A percentile compares a stretch with the other conserved stretches of the same genome.
These are phyloP conservation scores for Thelonectria olida DNA, from an alignment of 2,329 filamentous ascomycete genomes.

Conservation along the genomic window DNA sequence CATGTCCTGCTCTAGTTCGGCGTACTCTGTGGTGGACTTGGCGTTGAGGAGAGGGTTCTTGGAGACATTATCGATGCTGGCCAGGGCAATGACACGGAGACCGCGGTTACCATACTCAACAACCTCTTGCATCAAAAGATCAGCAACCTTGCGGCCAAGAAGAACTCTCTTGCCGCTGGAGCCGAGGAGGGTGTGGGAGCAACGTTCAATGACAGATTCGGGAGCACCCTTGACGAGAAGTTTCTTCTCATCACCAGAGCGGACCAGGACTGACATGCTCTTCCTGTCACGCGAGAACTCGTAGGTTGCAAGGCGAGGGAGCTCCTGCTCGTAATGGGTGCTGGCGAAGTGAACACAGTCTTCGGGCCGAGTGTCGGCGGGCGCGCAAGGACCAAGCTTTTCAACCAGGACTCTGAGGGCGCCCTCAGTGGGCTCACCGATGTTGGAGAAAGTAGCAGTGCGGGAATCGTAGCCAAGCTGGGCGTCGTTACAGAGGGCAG, in stretches of 20 bases:
- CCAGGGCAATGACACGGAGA: constrained; percentile 93
- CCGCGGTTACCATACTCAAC: constrained; percentile 91
- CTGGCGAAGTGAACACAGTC: constrained; percentile 84
- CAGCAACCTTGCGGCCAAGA: constrained; percentile 73
- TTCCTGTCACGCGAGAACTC: constrained; percentile 98
- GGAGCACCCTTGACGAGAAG: constrained; percentile 97
- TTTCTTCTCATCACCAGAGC: constrained; percentile 74
- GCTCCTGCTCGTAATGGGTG: constrained; percentile 81
- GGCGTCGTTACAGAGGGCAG: constrained; percentile 88
- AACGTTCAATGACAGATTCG: constrained; percentile 92
- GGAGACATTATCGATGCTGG: constrained; percentile 80
- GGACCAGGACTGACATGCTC: constrained; percentile 97
- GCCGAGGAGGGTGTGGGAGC: constrained; percentile 82
- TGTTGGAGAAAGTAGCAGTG: constrained; percentile 76
- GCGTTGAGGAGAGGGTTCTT: constrained; percentile 77
- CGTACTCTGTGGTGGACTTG: constrained; percentile 85
- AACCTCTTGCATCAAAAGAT: constrained; percentile 80
- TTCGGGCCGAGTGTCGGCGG: constrained; percentile 58
- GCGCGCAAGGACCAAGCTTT: constrained; percentile 88
- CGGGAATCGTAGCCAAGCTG: constrained; percentile 83
- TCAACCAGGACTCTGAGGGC: constrained; percentile 90
- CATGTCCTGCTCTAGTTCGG: constrained; percentile 89
- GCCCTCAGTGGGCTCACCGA: constrained; percentile 96
- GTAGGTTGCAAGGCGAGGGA: constrained; percentile 83
- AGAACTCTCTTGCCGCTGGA: constrained; percentile 79